Base-by-base conservation (phyloP, 495 filamentous ascomycete species). In the Trypethelium eluteriae region DNA sequence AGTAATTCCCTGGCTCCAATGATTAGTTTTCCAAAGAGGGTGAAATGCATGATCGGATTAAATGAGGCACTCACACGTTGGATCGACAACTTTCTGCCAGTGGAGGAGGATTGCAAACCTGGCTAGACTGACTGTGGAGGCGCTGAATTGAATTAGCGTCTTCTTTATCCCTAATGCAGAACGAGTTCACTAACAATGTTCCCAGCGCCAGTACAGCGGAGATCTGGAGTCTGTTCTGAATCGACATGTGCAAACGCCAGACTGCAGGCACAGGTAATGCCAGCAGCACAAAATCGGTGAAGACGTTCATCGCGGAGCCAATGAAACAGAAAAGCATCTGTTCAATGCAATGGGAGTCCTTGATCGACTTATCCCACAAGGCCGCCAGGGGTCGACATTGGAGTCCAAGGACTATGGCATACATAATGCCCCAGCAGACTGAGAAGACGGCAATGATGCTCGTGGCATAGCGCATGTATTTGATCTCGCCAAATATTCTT, bases 401-500 rank as follows among this genome's bases (percentile, higher is more conserved):
- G 25, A 59, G 53, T 59, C 53, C 53, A 0, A 59, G 32, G 36
- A 59, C 53, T 5, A 59, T 9, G 7, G 32, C 53, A 36, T 35
- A 59, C 53, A 59, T 59, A 6, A 59, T 36, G 25, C 53, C 53
- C 53, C 53, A 59, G 11, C 3, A 18, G 36, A 59, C 32, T 59
- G 53, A 59, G 53, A 59, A 59, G 32, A 9, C 18, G 0, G 53
- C 53, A 18, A 59, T 59, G 32, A 59, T 35, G 14, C 36, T 59
- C 7, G 53, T 59, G 25, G 53, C 53, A 59, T 59, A 18, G 3
- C 53, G 53, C 53, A 59, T 59, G 32, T 59, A 59, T 59, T 18
- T 59, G 53, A 59, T 59, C 53, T 59, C 53, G 10, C 53, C 53
- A 14, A 59, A 59, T 6, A 59, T 59, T 14, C 53, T 59, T 59